A percentile compares a stretch with the other conserved stretches of the same genome.
These are phyloP conservation scores for Gracilaria domingensis DNA, from an alignment of 23 red algal genomes.

Conservation along the genomic window DNA sequence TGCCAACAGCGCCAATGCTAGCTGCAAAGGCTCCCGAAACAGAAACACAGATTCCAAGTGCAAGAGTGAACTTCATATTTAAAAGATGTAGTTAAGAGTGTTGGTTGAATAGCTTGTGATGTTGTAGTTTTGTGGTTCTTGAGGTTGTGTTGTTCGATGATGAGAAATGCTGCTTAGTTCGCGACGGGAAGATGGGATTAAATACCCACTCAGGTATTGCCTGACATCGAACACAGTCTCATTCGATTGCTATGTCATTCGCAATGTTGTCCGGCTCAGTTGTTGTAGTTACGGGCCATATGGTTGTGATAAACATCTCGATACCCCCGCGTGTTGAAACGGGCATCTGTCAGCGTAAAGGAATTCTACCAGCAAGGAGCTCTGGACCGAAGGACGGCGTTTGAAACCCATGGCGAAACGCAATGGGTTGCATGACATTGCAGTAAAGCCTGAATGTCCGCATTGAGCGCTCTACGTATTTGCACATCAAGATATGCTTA, in stretches of 20 bases:
- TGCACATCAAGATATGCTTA: background rate
- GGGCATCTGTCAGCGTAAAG: background rate
- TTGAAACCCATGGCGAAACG: slow-evolving; percentile 6
- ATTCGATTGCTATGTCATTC: background rate
- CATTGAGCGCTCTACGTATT: background rate
- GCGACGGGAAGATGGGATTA: background rate
- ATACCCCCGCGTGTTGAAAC: slow-evolving; percentile 2
- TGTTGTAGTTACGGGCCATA: background rate
- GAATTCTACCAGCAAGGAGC: background rate
- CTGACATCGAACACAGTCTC: background rate
- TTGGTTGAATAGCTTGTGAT: background rate
- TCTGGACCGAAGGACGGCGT: background rate
- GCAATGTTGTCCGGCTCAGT: background rate
- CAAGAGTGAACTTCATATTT: slow-evolving; percentile 2
- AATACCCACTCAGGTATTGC: background rate
- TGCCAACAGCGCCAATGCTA: background rate
- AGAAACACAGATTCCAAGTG: slow-evolving; percentile 18
- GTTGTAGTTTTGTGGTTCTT: background rate
- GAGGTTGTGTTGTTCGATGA: background rate
- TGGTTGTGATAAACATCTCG: background rate
- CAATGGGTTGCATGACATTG: background rate
- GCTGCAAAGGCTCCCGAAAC: slow-evolving; percentile 9
- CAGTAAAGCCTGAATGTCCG: background rate
- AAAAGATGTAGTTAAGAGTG: background rate
- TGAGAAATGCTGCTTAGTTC: background rate